Percentiles rank a stretch among this genome's conserved stretches.
phyloP scores from a whole-genome alignment of 2,329 filamentous ascomycete species.

The Immersiporthe knoxdaviesiana region DNA sequence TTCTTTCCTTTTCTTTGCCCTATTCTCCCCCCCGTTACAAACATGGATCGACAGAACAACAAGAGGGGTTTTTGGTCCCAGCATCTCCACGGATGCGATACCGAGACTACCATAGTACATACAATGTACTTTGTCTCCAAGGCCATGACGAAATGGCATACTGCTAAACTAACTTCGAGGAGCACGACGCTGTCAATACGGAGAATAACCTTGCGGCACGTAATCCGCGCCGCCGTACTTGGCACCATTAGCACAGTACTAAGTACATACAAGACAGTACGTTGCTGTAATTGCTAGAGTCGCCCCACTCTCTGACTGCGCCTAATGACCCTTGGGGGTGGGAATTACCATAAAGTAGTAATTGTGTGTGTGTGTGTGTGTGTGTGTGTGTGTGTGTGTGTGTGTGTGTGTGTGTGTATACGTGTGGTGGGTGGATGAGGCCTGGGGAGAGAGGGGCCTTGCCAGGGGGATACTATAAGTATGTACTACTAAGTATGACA shows the following conservation, averaged over 20 bases:
- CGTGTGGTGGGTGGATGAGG: background rate
- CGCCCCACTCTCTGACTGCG: background rate
- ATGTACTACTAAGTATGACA: too few relatives aligned
- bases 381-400: too few relatives aligned
- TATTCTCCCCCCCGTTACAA: background rate
- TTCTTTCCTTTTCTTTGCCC: too few relatives aligned
- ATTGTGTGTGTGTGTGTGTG: background rate
- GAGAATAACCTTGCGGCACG: constrained; percentile 5
- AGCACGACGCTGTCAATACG: background rate
- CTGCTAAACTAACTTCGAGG: background rate
- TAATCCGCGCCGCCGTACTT: background rate
- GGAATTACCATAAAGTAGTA: background rate
- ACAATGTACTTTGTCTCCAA: background rate
- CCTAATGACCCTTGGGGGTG: background rate
- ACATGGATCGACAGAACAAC: background rate
- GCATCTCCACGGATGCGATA: background rate
- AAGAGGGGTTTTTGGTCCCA: background rate
- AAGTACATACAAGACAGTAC: background rate
- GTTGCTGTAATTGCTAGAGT: background rate
- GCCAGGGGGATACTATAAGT: too few relatives aligned
- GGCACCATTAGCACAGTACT: background rate
- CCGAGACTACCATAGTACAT: background rate
- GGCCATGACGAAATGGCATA: background rate
- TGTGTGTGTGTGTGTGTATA: background rate
- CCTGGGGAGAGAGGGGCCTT: constrained; percentile 11